phyloP scores from a whole-genome alignment of 1,284 basidiomycete genomes.

The Ustilago nuda region DNA sequence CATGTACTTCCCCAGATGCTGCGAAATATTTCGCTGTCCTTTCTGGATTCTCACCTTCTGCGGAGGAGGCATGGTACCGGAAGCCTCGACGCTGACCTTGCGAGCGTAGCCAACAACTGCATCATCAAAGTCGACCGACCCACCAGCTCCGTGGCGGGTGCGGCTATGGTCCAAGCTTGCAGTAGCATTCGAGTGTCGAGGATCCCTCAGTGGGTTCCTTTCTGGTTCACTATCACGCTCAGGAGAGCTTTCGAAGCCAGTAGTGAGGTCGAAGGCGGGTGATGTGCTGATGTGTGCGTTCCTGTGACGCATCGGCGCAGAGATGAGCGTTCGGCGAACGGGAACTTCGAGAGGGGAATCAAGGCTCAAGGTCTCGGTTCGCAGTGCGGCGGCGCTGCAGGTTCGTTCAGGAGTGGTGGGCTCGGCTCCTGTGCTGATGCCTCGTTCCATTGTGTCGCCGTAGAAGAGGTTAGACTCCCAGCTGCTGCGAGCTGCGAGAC shows the following conservation, averaged over 20 bases:
- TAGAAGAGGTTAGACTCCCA: slow-evolving; percentile 59
- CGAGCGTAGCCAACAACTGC: slow-evolving; percentile 47
- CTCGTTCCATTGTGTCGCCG: slow-evolving; percentile 39
- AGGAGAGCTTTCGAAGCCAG: slow-evolving; percentile 45
- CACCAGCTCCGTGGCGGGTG: slow-evolving; percentile 4
- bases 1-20: slow-evolving; percentile 47
- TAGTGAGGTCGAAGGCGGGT: slow-evolving; percentile 55
- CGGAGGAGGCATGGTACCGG: slow-evolving; percentile 27
- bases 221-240: slow-evolving; percentile 23
- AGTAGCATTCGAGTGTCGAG: slow-evolving; percentile 1
- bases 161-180: slow-evolving; percentile 14
- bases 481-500: slow-evolving; percentile 50
- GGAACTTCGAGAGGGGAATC: slow-evolving; percentile 52
- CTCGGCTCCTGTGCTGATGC: slow-evolving; percentile 19
- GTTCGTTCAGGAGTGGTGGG: slow-evolving; percentile 34
- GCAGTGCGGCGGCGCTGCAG: slow-evolving; percentile 16
- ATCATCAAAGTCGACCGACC: slow-evolving; percentile 37
- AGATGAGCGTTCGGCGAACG: slow-evolving; percentile 33
- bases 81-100: slow-evolving; percentile 43
- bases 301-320: slow-evolving; percentile 56
- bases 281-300: slow-evolving; percentile 59
- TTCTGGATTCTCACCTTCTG: slow-evolving; percentile 45
- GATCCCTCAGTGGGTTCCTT: slow-evolving; percentile 10
- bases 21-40: slow-evolving; percentile 44
- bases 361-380: slow-evolving; percentile 26